Evolutionary conservation across 2,329 filamentous ascomycete genomes (phyloP).

Genomic region (Claviceps spartinae): DNA sequence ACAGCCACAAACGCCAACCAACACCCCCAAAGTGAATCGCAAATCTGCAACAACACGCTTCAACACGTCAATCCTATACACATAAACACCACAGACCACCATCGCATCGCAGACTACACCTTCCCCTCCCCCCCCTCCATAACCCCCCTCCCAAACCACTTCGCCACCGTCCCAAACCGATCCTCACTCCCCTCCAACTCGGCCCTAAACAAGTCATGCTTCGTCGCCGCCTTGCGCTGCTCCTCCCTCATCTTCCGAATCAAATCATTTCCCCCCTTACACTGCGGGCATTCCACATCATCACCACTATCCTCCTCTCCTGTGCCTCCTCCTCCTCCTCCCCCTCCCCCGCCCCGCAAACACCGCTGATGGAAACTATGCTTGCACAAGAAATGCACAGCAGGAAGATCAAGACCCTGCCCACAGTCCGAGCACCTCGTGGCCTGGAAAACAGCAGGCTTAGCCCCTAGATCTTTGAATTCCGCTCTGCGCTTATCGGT

Average conservation of each 20-base stretch:
- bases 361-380: constrained; percentile 94
- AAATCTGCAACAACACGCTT: too few species aligned
- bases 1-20: too few species aligned
- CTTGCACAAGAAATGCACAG: constrained; percentile 92
- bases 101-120: too few species aligned
- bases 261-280: constrained; percentile 70
- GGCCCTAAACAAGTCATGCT: constrained; percentile 79
- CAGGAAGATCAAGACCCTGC: constrained; percentile 67
- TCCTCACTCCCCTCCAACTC: constrained; percentile 67
- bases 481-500: constrained; percentile 69
- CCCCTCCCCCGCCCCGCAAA: constrained; percentile 34
- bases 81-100: too few species aligned
- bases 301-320: constrained; percentile 31
- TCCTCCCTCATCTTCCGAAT: constrained; percentile 75
- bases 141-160: constrained; percentile 90
- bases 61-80: too few species aligned
- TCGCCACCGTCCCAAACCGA: constrained; percentile 77
- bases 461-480: constrained; percentile 60
- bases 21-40: too few species aligned
- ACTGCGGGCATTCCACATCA: constrained; percentile 73
- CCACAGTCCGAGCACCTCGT: constrained; percentile 78
- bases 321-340: constrained; percentile 1
- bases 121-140: constrained; percentile 43
- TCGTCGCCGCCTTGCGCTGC: constrained; percentile 73
- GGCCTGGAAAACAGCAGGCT: constrained; percentile 81